Conservation (phyloP, 306 rosid genomes). For the Erythrophleum fordii region DNA sequence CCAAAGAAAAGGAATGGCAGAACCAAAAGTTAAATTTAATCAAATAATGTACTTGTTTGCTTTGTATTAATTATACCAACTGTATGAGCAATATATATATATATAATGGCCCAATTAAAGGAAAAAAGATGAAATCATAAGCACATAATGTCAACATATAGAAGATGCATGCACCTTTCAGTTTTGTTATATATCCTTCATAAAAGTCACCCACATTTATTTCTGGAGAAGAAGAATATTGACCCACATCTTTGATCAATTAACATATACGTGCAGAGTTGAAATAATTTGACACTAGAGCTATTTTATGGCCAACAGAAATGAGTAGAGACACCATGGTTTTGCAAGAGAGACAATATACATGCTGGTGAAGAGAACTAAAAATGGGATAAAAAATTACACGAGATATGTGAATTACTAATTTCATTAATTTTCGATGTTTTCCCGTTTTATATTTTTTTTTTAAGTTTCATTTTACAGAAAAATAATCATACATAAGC, state of each 20-base stretch:
- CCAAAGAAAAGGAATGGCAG: no score
- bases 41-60: background rate
- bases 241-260: background rate
- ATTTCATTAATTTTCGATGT: no score
- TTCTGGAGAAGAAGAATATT: background rate
- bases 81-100: no score
- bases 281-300: background rate
- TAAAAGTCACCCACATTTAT: background rate
- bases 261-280: background rate
- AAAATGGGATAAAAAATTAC: background rate
- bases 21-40: background rate
- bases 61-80: no score
- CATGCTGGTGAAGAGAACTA: background rate
- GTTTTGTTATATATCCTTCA: background rate
- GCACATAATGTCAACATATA: background rate
- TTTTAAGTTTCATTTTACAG: no score
- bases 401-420: no score
- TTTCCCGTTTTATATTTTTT: no score
- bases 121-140: background rate
- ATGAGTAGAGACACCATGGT: background rate
- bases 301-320: background rate
- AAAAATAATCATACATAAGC: no score
- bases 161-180: background rate
- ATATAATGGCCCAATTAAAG: background rate
- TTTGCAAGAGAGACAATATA: background rate